phyloP scores from a whole-genome alignment of 768 basidiomycete species.

The Hypholoma fasciculare region DNA sequence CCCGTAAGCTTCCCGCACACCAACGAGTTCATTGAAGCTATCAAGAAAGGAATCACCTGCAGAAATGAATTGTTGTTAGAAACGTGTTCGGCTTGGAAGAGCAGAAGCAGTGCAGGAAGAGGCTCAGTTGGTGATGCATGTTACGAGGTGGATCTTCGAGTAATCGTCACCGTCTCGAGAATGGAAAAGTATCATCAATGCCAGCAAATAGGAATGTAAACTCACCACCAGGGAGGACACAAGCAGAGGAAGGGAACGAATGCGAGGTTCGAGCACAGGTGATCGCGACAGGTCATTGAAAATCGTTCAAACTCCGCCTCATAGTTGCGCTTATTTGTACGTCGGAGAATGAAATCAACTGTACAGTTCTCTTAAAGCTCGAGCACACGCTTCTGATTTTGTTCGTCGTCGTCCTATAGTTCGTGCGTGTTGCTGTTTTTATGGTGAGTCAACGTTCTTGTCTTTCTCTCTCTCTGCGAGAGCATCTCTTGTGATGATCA shows the following conservation, averaged over 20 bases:
- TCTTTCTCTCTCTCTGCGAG: constrained; percentile 6
- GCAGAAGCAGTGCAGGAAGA: constrained; percentile 13
- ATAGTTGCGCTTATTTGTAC: constrained; percentile 3
- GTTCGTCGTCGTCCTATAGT: neutral
- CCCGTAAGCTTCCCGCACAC: no score
- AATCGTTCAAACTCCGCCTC: constrained; percentile 23
- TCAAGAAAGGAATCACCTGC: neutral
- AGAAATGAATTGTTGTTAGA: neutral
- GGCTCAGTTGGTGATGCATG: constrained; percentile 74
- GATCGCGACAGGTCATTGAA: neutral
- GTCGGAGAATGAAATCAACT: constrained; percentile 39
- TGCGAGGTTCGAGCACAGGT: neutral
- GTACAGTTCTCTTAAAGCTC: constrained; percentile 36
- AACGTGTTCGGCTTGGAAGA: neutral
- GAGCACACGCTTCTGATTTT: constrained; percentile 2
- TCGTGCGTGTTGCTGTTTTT: neutral
- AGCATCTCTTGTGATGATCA: constrained; percentile 44
- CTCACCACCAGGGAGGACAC: constrained; percentile 29
- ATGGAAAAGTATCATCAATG: constrained; percentile 69
- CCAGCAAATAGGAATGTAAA: constrained; percentile 15
- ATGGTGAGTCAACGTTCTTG: constrained; percentile 23
- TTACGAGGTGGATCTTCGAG: constrained; percentile 73
- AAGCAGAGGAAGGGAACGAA: neutral
- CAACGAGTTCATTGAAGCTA: no score
- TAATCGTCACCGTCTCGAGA: constrained; percentile 69